Evolutionary conservation across 2,329 filamentous ascomycete genomes (phyloP), one percentile per base, ranked within the genome.

Genomic region (Fusarium buharicum): DNA sequence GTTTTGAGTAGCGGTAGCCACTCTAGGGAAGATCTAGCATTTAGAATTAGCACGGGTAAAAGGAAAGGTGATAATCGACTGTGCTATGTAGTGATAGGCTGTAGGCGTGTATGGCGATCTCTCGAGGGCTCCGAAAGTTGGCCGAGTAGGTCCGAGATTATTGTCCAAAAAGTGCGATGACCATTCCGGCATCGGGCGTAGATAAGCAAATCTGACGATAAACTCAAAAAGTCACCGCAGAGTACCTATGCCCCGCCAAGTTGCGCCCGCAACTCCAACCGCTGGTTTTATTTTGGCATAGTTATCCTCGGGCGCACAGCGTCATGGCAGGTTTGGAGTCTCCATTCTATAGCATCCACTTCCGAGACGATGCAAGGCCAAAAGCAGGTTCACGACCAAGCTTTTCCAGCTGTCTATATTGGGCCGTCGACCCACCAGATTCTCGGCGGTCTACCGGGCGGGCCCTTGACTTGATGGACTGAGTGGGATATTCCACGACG

Each of bases 1-100:
- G 22, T 24, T 24, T 24, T 54, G 66, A 70, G 69, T 63, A 69
- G 64, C 62, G 63, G 57, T 59, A 49, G 66, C 66, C 55, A 69
- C 69, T 70, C 62, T 54, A 44, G 56, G 50, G 8, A 24, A 55
- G 50, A 67, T 69, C 67, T 70, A 44, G 30, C 17, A 59, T 50
- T 31, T 8, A 43, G 45, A 46, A 59, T 69, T 67, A 69, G 67
- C 58, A 66, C 53, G 59, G 50, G 47, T 54, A 50, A 55, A 68
- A 41, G 44, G 39, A 51, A 46, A 50, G 33, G 49, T 54, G 24
- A 17, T 14, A 38, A 49, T 48, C 18, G 40, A 34, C 24, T 48
- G 20, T 36, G 47, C 20, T 34, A 30, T 30, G 14, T 24, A 27
- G 36, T 16, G 50, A 45, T 39, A 62, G 41, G 39, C 22, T 5